Conservation (phyloP, 1,284 basidiomycete species). For the Chalciporus piperatoides region DNA sequence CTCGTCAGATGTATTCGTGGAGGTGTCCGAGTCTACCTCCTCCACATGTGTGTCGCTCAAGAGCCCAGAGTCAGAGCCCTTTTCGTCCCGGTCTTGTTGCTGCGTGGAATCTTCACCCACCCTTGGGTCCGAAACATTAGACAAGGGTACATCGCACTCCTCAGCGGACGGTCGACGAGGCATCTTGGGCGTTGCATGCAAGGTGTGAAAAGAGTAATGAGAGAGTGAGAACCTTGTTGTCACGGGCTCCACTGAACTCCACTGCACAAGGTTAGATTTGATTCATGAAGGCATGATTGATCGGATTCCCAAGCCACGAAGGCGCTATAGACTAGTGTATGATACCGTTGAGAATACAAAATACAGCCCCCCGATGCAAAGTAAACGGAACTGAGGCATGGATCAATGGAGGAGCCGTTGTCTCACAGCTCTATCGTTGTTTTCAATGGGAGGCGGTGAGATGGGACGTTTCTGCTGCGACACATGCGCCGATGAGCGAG, state of each 20-base stretch:
- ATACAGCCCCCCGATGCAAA: not conserved
- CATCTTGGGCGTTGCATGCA: constrained; percentile 18
- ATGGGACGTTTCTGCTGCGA: constrained; percentile 16
- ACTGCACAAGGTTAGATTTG: not conserved
- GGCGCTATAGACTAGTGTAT: not conserved
- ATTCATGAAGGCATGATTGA: not conserved
- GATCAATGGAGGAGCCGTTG: constrained; percentile 16
- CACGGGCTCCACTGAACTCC: constrained; percentile 4
- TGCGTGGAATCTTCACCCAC: not conserved
- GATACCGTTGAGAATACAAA: not conserved
- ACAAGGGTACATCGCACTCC: constrained; percentile 3
- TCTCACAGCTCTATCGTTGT: constrained; percentile 11
- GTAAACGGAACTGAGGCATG: not conserved
- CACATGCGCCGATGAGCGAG: constrained; percentile 6
- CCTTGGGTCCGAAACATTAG: constrained; percentile 11
- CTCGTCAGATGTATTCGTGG: constrained; percentile 62
- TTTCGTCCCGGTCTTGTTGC: constrained; percentile 3
- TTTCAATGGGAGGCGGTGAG: constrained; percentile 5
- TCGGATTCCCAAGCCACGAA: not conserved
- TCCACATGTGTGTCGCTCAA: constrained; percentile 2
- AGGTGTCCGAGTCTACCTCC: constrained; percentile 47
- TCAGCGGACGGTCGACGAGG: constrained; percentile 10
- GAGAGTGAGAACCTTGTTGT: not conserved
- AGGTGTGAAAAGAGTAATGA: not conserved
- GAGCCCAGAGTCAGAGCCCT: constrained; percentile 8